Evolutionary conservation across 2,329 filamentous ascomycete genomes (phyloP), one percentile per base, ranked within the genome.

Genomic region (Ascochyta koolunga): DNA sequence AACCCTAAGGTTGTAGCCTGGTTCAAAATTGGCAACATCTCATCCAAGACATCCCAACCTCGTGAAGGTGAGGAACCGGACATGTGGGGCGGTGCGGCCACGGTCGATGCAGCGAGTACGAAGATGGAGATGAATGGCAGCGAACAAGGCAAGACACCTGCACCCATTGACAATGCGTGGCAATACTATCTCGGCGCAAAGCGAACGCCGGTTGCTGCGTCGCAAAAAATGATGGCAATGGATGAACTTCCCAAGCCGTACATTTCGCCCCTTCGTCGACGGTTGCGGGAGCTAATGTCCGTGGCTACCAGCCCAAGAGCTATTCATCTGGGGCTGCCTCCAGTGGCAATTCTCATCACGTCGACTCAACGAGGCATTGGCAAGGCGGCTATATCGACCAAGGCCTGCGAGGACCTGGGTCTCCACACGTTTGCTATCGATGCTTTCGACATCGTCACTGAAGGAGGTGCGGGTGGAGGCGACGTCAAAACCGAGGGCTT

Each of bases 401-500:
- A 86, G 37, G 92, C 93, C 4, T 96, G 92, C 72, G 84, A 89
- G 2, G 93, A 97, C 66, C 88, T 97, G 58, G 95, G 95, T 3
- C 80, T 98, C 15, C 95, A 99, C 72, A 89, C 87, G 0, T 98
- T 96, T 71, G 77, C 85, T 0, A 90, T 99, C 46, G 92, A 98
- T 72, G 90, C 91, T 0, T 96, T 96, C 67, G 95, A 99, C 66
- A 91, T 99, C 36, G 80, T 96, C 4, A 93, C 91, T n/a, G 93
- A 98, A 72, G 91, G 91, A 13, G 89, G 89, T 38, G 89, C 89
- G 1, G 91, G 91, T 47, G 91, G 91, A 46, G 89, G 90, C 50
- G 95, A 99, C 69, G 89, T 96, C 24, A 97, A 98, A 76, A 96
- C 93, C 0, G 93, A 97, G 69, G 93, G 90, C 0, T 90, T 96